Percentiles rank a stretch among this genome's conserved stretches.
phyloP scores from a whole-genome alignment of 2,329 filamentous ascomycete genomes.

The Pyrenophora graminea region DNA sequence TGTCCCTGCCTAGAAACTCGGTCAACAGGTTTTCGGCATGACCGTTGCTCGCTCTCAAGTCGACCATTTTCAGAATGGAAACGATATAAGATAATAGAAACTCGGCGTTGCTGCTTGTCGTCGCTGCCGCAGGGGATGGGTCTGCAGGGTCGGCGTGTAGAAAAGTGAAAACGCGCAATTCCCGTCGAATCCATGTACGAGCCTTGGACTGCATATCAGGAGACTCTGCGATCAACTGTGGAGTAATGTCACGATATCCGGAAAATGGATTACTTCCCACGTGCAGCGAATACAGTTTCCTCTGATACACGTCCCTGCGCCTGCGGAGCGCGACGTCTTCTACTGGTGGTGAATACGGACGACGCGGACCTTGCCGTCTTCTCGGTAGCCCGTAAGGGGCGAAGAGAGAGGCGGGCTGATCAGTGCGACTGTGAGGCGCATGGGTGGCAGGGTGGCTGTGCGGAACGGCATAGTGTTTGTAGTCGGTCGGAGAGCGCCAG shows the following conservation, averaged over 20 bases:
- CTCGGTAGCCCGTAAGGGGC: constrained; percentile 24
- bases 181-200: constrained; percentile 78
- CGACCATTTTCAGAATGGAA: constrained; percentile 79
- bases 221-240: constrained; percentile 66
- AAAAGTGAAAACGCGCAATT: constrained; percentile 82
- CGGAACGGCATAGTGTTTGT: constrained; percentile 63
- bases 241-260: constrained; percentile 73
- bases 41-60: constrained; percentile 77
- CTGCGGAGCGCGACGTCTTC: constrained; percentile 56
- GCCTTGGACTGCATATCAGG: constrained; percentile 74
- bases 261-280: constrained; percentile 82
- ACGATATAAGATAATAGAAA: constrained; percentile 86
- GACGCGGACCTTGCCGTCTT: constrained; percentile 21
- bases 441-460: constrained; percentile 23
- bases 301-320: constrained; percentile 73
- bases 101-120: constrained; percentile 70
- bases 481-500: constrained; percentile 57
- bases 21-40: constrained; percentile 78
- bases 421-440: not conserved
- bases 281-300: constrained; percentile 75
- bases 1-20: constrained; percentile 76
- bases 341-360: constrained; percentile 29
- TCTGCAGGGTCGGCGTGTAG: constrained; percentile 53
- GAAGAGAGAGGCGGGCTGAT: constrained; percentile 12
- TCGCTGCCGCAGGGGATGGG: constrained; percentile 22